Conservation (phyloP, 495 filamentous ascomycete species). For the Peziza echinospora region DNA sequence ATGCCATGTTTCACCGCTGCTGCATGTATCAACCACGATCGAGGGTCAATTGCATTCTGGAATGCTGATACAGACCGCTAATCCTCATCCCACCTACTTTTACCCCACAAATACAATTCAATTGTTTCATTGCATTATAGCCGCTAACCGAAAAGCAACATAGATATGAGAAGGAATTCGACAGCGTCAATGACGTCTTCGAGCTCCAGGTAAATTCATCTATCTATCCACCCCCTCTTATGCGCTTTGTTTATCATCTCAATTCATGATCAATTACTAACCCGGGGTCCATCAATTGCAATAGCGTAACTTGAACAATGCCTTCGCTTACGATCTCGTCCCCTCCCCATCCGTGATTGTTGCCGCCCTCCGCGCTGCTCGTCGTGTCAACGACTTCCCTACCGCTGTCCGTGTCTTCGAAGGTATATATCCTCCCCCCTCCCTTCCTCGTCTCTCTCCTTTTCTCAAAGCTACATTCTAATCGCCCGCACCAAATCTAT, state of each 20-base stretch:
- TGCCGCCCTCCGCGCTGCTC: slow-evolving; percentile 74
- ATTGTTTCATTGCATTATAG: too few relatives aligned
- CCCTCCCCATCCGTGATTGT: slow-evolving; percentile 79
- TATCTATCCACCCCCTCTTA: neutral
- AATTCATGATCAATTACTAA: slow-evolving; percentile 5
- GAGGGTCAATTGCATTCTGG: too few relatives aligned
- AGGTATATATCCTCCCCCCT: slow-evolving; percentile 33
- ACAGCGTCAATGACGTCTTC: slow-evolving; percentile 92
- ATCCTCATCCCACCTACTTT: too few relatives aligned
- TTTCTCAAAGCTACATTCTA: neutral
- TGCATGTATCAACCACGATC: too few relatives aligned
- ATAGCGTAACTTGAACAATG: slow-evolving; percentile 98
- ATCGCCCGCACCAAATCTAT: neutral
- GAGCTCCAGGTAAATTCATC: slow-evolving; percentile 74
- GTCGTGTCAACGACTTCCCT: slow-evolving; percentile 95
- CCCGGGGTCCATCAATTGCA: slow-evolving; percentile 9
- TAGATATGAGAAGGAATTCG: slow-evolving; percentile 99
- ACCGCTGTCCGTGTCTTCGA: slow-evolving; percentile 96
- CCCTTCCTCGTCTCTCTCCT: neutral
- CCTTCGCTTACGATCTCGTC: slow-evolving; percentile 98
- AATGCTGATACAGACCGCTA: too few relatives aligned
- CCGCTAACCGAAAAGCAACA: neutral
- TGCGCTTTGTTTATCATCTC: neutral
- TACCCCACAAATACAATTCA: too few relatives aligned
- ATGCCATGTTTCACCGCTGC: too few relatives aligned